Evolutionary conservation across 495 filamentous ascomycete species (phyloP), one percentile per base, ranked within the genome.

Genomic region (Rostrohypoxylon terebratum): DNA sequence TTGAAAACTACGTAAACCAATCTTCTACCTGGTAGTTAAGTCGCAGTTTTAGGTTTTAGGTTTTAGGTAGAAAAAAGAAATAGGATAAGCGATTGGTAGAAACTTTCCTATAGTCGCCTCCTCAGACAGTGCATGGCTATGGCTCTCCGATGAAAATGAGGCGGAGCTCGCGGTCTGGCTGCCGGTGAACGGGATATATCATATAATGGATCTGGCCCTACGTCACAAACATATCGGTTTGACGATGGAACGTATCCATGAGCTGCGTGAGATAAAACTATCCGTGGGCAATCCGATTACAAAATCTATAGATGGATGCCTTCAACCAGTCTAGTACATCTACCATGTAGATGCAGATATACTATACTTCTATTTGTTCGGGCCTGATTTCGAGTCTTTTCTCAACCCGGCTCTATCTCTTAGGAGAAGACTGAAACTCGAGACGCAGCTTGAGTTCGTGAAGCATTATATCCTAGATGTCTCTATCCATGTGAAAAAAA

Each of bases 1-100:
- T 83, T 54, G 79, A 82, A 47, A 77, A 81, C 50, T 79, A 74
- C 53, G 72, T 73, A 13, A 79, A 79, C 58, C 48, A 79, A 20
- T 71, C 79, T 2, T 78, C 81, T 4, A 76, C 78, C 8, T 81
- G 81, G 42, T 45, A n/a, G n/a, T n/a, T n/a, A 1, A 20, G 42
- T 45, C 5, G 9, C 14, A 9, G 8, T 1, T 13, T 20, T 8
- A 45, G n/a, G n/a, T 45, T n/a, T n/a, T n/a, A n/a, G n/a, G n/a
- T n/a, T n/a, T n/a, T n/a, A n/a, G n/a, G n/a, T n/a, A n/a, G n/a
- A 28, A 5, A 20, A 20, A 4, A 5, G 20, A 7, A 3, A 13
- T 18, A 45, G 16, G 8, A 45, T 45, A 20, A 45, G 16, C 20
- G 18, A 45, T 18, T 45, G 13, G 20, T 20, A 20, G 4, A 13